Conservation (phyloP, 257 asterid species). For the Solanum pennellii region DNA sequence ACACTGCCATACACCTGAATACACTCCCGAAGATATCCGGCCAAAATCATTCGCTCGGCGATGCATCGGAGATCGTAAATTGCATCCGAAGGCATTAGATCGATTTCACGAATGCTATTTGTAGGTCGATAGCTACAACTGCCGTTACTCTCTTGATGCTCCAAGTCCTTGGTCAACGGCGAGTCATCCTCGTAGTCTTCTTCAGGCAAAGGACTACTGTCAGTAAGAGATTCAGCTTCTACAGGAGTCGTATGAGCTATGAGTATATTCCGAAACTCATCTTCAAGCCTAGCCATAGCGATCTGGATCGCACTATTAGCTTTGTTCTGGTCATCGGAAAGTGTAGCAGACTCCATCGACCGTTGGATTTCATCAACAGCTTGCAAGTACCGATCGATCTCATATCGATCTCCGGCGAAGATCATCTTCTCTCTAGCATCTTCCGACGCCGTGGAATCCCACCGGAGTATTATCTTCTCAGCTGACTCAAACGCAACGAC, state of each 20-base stretch:
- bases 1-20: conserved; percentile 80
- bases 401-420: conserved; percentile 61
- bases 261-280: conserved; percentile 82
- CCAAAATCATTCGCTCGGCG: conserved; percentile 71
- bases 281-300: conserved; percentile 97
- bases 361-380: conserved; percentile 81
- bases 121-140: conserved; percentile 39
- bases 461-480: conserved; percentile 50
- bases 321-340: conserved; percentile 32
- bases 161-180: conserved; percentile 27
- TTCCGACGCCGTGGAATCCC: conserved; percentile 83
- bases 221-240: conserved; percentile 47
- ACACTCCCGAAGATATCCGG: conserved; percentile 67
- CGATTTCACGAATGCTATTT: conserved; percentile 59
- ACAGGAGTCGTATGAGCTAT: conserved; percentile 48
- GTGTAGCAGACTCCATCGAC: conserved; percentile 22
- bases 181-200: conserved; percentile 23
- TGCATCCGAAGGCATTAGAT: conserved; percentile 62
- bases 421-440: conserved; percentile 67
- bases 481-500: conserved; percentile 29
- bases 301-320: conserved; percentile 52
- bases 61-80: conserved; percentile 65
- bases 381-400: conserved; percentile 61
- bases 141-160: conserved; percentile 60
- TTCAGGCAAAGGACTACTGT: conserved; percentile 5